Conservation (phyloP, 1,139 yeast genomes). For the Saccharomyces hybrid region DNA sequence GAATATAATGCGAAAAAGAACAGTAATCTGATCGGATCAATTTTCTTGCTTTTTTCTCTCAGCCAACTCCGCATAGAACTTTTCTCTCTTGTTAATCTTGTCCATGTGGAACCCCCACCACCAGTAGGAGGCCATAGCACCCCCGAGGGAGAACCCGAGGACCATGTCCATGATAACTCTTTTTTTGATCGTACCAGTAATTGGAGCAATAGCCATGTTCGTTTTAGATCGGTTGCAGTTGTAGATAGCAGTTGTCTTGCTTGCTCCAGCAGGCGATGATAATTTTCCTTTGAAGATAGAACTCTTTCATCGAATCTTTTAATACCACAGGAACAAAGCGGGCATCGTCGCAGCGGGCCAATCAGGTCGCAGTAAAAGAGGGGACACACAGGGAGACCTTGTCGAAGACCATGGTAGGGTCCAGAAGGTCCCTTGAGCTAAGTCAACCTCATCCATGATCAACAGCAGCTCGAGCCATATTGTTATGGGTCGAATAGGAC, state of each 20-base stretch:
- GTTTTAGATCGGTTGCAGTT: slow-evolving; percentile 1
- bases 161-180: slow-evolving; percentile 74
- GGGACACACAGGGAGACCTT: neutral
- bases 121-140: slow-evolving; percentile 52
- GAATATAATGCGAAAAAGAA: neutral
- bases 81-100: slow-evolving; percentile 67
- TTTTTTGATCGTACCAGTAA: slow-evolving; percentile 77
- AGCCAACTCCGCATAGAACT: slow-evolving; percentile 68
- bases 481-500: neutral
- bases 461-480: neutral
- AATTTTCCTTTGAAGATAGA: neutral
- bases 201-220: slow-evolving; percentile 69
- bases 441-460: neutral
- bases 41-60: slow-evolving; percentile 54
- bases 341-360: slow-evolving; percentile 1
- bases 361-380: neutral
- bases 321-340: slow-evolving; percentile 1
- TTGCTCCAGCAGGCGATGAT: neutral
- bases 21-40: slow-evolving; percentile 3
- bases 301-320: neutral
- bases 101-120: slow-evolving; percentile 76
- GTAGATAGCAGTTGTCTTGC: neutral
- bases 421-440: neutral
- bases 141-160: slow-evolving; percentile 52
- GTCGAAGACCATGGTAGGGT: neutral